Evolutionary conservation across 2,329 filamentous ascomycete genomes (phyloP).

Genomic region (Colletotrichum echinochloae): DNA sequence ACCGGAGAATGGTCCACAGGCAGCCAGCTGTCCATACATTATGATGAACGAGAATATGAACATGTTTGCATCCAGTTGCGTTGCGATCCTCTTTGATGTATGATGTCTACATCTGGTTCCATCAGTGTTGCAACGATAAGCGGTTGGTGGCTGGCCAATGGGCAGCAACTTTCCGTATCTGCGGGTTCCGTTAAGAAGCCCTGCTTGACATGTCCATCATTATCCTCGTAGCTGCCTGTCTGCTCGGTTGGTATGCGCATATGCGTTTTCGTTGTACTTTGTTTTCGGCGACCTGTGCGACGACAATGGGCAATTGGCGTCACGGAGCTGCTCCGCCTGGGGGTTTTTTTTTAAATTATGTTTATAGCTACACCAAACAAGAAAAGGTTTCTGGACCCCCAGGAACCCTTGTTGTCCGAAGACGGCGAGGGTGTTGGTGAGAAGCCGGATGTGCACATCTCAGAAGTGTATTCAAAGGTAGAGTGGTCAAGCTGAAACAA

Average conservation of each 20-base stretch:
- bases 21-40: background rate
- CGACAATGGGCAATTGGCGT: conserved; percentile 10
- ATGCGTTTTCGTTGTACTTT: background rate
- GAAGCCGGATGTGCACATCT: background rate
- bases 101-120: conserved; percentile 16
- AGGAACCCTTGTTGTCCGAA: conserved; percentile 8
- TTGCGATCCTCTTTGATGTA: background rate
- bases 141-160: conserved; percentile 2
- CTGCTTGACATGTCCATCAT: background rate
- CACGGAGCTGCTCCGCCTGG: background rate
- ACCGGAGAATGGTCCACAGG: background rate
- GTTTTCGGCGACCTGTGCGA: background rate
- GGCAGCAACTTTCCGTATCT: background rate
- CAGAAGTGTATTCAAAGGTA: conserved; percentile 13
- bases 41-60: conserved; percentile 34
- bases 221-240: background rate
- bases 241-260: background rate
- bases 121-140: background rate
- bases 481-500: conserved; percentile 28
- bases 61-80: background rate
- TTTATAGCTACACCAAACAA: background rate
- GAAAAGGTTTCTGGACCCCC: conserved; percentile 11
- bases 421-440: background rate
- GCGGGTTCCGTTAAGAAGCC: background rate
- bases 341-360: too few relatives aligned